Evolutionary conservation across 2,329 filamentous ascomycete species (phyloP), one percentile per base, ranked within the genome.

Genomic region (Fusarium sterilihyphosum): DNA sequence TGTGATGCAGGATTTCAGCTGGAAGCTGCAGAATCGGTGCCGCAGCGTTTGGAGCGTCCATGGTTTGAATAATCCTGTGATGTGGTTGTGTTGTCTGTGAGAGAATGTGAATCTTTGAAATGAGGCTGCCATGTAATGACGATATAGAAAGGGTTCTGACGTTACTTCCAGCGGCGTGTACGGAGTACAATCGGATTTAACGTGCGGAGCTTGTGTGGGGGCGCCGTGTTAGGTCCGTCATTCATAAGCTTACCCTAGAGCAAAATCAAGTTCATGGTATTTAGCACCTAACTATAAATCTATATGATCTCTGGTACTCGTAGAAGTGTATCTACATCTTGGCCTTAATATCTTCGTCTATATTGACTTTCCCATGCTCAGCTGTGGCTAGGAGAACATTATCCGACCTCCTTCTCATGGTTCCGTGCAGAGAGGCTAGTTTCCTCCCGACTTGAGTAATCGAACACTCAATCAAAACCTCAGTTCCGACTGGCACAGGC

Each of bases 321-420:
- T 38, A 9, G 6, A 3, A 8, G 8, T 29, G 14, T 17, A n/a
- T 10, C 24, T 57, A 60, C 22, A 69, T 60, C 67, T 74, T 81
- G 20, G 81, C 31, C 62, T 81, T 83, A n/a, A 78, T 66, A 18
- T 76, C 78, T 0, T 86, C 83, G 74, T 92, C 90, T 47, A 87
- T 88, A 76, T 90, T 91, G 6, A 88, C 88, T 81, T 93, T 93
- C 47, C 89, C 88, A 82, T 93, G 91, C 77, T 92, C 90, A 57
- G 88, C 91, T 12, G 87, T 84, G 6, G 88, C 86, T 77, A 91
- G 80, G 16, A 92, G 69, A 49, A 83, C 82, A 0, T 88, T 88
- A 67, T 88, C 88, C 35, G 83, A 85, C 74, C 83, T 86, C 70
- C 86, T 84, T 72, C 84, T 86, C 83, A 93, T 88, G 26, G 85